Evolutionary conservation across 768 basidiomycete species (phyloP), one percentile per base, ranked within the genome.

Genomic region (Mycena latifolia): DNA sequence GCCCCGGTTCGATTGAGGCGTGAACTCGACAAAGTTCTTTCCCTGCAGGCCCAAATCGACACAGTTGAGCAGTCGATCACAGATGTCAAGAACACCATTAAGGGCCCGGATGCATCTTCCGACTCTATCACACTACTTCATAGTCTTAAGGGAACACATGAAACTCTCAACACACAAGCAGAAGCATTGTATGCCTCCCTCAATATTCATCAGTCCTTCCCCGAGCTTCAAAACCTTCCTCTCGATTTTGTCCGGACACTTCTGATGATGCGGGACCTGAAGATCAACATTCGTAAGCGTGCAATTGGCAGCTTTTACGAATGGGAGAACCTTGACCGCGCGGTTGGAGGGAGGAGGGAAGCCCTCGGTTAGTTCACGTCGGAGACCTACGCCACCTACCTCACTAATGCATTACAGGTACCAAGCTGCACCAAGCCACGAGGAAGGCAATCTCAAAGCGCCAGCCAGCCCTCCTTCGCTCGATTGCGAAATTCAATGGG

Each of bases 141-240:
- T 6, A 58, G 56, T 15, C 72, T 81, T 8, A 58, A 72, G n/a
- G 46, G 39, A 9, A 71, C 66, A 3, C 75, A 77, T 14, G 60
- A 66, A 6, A 18, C 20, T 2, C 61, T 79, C 12, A 67, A 69
- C 15, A 59, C 65, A 1, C 55, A 76, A 55, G 75, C 78, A 0
- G 77, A 82, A 31, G 61, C 50, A 0, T 63, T 83, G 0, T 82
- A 80, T 69, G 41, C 71, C 2, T 76, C 78, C 0, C 65, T 83
- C n/a, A 80, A 83, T n/a, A n/a, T n/a, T n/a, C n/a, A n/a, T n/a
- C n/a, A n/a, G n/a, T n/a, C n/a, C n/a, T n/a, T n/a, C n/a, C n/a
- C n/a, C n/a, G n/a, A 78, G 28, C 77, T 83, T 6, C 29, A 69
- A 25, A 72, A 71, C 9, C 41, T 79, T 12, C 62, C 73, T 18